These are phyloP conservation scores for Trichoderma koningiopsis DNA, from an alignment of 2,329 filamentous ascomycete species.

Conservation along the genomic window DNA sequence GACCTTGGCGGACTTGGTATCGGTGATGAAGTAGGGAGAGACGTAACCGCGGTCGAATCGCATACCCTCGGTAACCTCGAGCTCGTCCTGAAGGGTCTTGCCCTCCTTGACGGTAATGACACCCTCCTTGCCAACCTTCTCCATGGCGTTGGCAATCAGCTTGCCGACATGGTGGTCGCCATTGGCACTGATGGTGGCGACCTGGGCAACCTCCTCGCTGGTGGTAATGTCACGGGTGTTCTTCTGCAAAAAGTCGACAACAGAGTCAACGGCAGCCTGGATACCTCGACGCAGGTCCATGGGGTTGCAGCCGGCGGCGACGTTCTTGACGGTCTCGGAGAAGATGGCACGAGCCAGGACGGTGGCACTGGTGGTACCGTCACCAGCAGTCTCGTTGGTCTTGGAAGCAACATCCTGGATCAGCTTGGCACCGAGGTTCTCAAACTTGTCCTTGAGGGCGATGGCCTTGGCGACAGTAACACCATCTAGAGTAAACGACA, in stretches of 20 bases:
- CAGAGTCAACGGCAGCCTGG: constrained; percentile 92
- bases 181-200: constrained; percentile 97
- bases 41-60: constrained; percentile 99
- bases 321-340: constrained; percentile 99
- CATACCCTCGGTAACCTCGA: constrained; percentile 99
- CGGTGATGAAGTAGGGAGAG: constrained; percentile 99
- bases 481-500: constrained; percentile 62
- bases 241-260: constrained; percentile 89
- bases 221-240: constrained; percentile 99
- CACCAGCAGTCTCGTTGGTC: constrained; percentile 98
- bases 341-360: constrained; percentile 98
- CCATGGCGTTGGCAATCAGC: constrained; percentile 97
- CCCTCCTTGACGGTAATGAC: constrained; percentile 99
- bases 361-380: constrained; percentile 96
- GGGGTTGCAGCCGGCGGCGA: constrained; percentile 98
- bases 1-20: constrained; percentile 97
- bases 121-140: constrained; percentile 99
- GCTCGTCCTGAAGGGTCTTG: constrained; percentile 96
- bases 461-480: constrained; percentile 89
- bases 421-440: constrained; percentile 96
- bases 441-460: constrained; percentile 96
- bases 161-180: constrained; percentile 93
- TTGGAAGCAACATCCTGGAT: constrained; percentile 98
- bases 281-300: constrained; percentile 98
- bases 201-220: constrained; percentile 94